A percentile compares a stretch with the other conserved stretches of the same genome.
Conservation (phyloP, 495 filamentous ascomycete genomes). For the Talaromyces nanjingensis region DNA sequence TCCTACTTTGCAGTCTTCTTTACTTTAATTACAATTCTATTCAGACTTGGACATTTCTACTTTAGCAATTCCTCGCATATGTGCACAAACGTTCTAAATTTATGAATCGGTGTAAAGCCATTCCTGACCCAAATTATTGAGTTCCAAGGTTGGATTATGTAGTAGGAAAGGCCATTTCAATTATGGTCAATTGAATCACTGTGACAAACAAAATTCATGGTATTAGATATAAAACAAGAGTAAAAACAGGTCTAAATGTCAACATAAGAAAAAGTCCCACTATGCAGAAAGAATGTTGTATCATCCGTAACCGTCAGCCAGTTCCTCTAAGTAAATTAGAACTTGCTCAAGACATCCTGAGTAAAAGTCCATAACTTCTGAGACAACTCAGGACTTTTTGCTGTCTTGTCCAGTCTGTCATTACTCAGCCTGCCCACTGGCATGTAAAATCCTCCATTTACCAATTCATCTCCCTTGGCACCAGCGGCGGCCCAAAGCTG, state of each 20-base stretch:
- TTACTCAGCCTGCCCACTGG: slow-evolving; percentile 27
- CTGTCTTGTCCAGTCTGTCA: slow-evolving; percentile 7
- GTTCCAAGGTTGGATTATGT: too few relatives aligned
- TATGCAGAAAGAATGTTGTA: neutral
- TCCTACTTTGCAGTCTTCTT: neutral
- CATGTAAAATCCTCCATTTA: slow-evolving; percentile 29
- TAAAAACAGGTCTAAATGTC: too few relatives aligned
- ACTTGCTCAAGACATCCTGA: slow-evolving; percentile 2
- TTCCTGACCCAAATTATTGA: too few relatives aligned
- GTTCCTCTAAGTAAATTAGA: neutral
- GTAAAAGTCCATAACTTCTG: slow-evolving; percentile 1
- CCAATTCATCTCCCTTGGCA: slow-evolving; percentile 14
- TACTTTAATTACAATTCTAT: neutral
- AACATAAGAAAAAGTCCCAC: neutral
- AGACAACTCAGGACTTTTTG: neutral
- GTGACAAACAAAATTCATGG: neutral
- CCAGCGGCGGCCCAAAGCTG: slow-evolving; percentile 35
- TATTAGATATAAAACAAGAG: neutral
- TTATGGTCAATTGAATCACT: neutral
- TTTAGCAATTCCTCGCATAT: neutral
- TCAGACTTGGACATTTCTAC: neutral
- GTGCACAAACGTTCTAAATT: neutral
- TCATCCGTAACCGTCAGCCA: neutral
- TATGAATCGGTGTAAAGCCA: too few relatives aligned
- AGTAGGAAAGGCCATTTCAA: neutral